Evolutionary conservation across 768 basidiomycete species (phyloP), one percentile per base, ranked within the genome.

Genomic region (Trichaptum fuscoviolaceum): DNA sequence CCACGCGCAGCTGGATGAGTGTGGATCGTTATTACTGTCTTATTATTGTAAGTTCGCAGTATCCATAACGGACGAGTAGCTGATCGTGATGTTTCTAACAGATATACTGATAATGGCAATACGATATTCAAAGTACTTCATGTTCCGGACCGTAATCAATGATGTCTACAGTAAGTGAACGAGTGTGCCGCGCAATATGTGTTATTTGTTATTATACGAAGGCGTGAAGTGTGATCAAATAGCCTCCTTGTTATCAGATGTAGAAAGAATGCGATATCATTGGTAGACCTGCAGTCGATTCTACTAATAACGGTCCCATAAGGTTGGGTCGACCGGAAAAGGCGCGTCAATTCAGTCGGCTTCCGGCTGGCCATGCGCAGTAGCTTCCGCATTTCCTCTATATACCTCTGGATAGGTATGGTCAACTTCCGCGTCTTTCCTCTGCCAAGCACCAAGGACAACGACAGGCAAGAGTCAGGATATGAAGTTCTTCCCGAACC

Each of bases 1-100:
- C 69, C 69, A 42, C 30, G 66, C 35, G 68, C 67, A 24, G 68
- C 63, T 26, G 69, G 59, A 7, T 64, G 59, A 65, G 0, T 35
- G 57, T 2, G 20, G 25, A 3, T 26, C n/a, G n/a, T 58, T n/a
- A 7, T 58, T 58, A 9, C 57, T 58, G 25, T 58, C 57, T n/a
- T 58, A n/a, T 3, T 58, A 9, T 9, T 5, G 42, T 52, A 52
- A 52, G 42, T 4, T 12, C 15, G 3, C 42, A 52, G 6, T 8
- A 30, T 30, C 30, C 8, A 30, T 30, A 30, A 30, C 8, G 30
- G 8, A 30, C 8, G 30, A 30, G 30, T 2, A 52, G 20, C 42
- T 52, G 15, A 52, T 52, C 3, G 42, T 52, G 2, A 52, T 2
- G 12, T 2, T 52, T 52, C 42, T 7, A 3, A 52, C 20, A 52